Percentiles rank a stretch among this genome's conserved stretches.
Evolutionary conservation across 2,329 filamentous ascomycete genomes (phyloP).

Genomic region (Microsporum ferrugineum): DNA sequence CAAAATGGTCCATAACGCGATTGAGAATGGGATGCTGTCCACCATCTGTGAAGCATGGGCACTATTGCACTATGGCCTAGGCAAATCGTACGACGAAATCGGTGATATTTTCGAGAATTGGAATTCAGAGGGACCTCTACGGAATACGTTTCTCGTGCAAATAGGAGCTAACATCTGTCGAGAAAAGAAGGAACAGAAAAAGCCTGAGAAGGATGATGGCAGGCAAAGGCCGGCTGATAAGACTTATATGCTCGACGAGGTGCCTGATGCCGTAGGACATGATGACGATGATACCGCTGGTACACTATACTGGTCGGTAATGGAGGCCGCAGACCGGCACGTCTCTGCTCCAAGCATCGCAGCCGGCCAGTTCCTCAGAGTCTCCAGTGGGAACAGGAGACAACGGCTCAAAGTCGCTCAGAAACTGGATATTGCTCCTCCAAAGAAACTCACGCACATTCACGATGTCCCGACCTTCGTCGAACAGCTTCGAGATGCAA

Average conservation of each 20-base stretch:
- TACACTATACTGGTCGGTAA: constrained; percentile 55
- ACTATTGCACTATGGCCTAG: constrained; percentile 48
- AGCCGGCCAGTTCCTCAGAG: constrained; percentile 50
- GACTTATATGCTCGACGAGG: constrained; percentile 46
- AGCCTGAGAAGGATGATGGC: constrained; percentile 8
- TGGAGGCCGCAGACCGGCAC: constrained; percentile 50
- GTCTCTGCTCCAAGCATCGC: constrained; percentile 55
- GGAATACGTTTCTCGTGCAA: constrained; percentile 49
- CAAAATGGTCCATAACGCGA: constrained; percentile 67
- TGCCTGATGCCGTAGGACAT: constrained; percentile 61
- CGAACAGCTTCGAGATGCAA: constrained; percentile 48
- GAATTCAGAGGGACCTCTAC: constrained; percentile 48
- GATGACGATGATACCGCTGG: constrained; percentile 56
- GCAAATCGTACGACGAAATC: constrained; percentile 50
- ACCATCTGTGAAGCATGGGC: constrained; percentile 54
- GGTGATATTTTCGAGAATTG: constrained; percentile 49
- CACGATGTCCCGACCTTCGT: constrained; percentile 38
- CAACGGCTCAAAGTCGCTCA: constrained; percentile 44
- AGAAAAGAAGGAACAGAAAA: constrained; percentile 33
- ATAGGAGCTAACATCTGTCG: constrained; percentile 53
- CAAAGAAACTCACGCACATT: constrained; percentile 22
- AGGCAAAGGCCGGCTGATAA: constrained; percentile 21
- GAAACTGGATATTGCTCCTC: constrained; percentile 35
- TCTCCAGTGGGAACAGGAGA: constrained; percentile 51
- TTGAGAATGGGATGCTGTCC: constrained; percentile 60